Evolutionary conservation across 768 basidiomycete species (phyloP), one percentile per base, ranked within the genome.

Genomic region (Podaxis sp.): DNA sequence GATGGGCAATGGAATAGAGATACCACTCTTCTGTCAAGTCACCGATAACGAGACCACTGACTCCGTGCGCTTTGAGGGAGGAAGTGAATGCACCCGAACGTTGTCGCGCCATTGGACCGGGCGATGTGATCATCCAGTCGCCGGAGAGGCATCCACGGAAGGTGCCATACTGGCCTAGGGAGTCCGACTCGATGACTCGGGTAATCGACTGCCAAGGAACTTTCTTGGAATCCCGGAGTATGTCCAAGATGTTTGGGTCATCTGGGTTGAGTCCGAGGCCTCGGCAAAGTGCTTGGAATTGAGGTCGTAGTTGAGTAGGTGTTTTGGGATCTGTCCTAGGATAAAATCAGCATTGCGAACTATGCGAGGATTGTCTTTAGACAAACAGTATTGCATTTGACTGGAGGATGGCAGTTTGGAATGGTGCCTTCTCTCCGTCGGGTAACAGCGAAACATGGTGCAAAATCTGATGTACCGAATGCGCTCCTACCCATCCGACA

Each of bases 21-120:
- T 85, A 89, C 89, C 90, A 91, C 71, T 92, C 90, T 66, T 91
- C 88, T 15, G 76, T 79, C 55, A 90, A 77, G 59, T 90, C 87
- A 8, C 91, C 90, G n/a, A 88, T 73, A 55, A 86, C 75, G 61
- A 92, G 75, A 68, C 81, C 84, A 43, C 76, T 79, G 50, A 91
- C 78, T 2, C 90, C 89, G 19, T 83, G 85, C 19, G 76, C 81
- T 50, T 69, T 72, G 12, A 91, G 78, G 1, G 76, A 80, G 9
- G 72, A 72, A 0, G 87, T 86, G 57, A 93, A 77, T 0, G 74
- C 77, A 2, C 90, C 88, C 1, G 79, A 79, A 13, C 81, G 82
- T 67, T 93, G 90, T 81, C 86, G 90, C 41, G 77, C 75, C 85
- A 92, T 88, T 1, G 85, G 79, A 60, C 85, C 85, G 0, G 83